phyloP scores from a whole-genome alignment of 2,329 filamentous ascomycete genomes.

The Penicillium verrucosum region DNA sequence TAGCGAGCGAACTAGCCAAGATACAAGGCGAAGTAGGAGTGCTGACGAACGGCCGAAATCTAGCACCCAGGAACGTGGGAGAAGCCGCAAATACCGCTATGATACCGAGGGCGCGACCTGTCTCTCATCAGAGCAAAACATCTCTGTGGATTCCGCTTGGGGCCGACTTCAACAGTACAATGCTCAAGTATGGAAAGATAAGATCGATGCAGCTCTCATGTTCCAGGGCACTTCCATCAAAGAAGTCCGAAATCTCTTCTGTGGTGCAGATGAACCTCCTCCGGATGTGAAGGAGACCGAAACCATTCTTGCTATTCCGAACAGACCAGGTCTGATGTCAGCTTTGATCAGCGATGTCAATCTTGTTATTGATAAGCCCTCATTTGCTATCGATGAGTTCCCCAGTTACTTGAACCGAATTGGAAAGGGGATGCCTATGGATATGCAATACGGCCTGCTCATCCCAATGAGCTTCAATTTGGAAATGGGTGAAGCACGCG shows the following conservation, averaged over 20 bases:
- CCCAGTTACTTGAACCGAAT: constrained; percentile 81
- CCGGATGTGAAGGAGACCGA: constrained; percentile 81
- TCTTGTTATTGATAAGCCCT: constrained; percentile 84
- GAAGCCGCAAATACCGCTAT: constrained; percentile 55
- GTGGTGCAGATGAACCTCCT: constrained; percentile 74
- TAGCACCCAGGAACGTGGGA: constrained; percentile 33
- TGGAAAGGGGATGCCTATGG: constrained; percentile 92
- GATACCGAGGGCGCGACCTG: constrained; percentile 73
- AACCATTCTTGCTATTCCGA: constrained; percentile 78
- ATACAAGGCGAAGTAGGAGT: constrained; percentile 54
- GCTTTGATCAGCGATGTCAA: constrained; percentile 80
- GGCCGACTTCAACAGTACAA: constrained; percentile 75
- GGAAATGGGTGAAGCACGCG: constrained; percentile 82
- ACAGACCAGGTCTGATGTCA: constrained; percentile 78
- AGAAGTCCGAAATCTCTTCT: constrained; percentile 75
- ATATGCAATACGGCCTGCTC: constrained; percentile 86
- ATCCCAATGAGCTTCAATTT: constrained; percentile 87
- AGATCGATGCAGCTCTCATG: constrained; percentile 73
- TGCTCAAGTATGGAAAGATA: constrained; percentile 84
- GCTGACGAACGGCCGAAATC: constrained; percentile 47
- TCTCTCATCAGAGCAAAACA: constrained; percentile 68
- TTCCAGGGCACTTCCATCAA: constrained; percentile 71
- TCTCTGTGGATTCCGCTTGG: constrained; percentile 73
- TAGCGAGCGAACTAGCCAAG: constrained; percentile 38
- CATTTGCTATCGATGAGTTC: constrained; percentile 77